Base-by-base conservation (phyloP, 495 filamentous ascomycete genomes). In the Emericellopsis terricola region DNA sequence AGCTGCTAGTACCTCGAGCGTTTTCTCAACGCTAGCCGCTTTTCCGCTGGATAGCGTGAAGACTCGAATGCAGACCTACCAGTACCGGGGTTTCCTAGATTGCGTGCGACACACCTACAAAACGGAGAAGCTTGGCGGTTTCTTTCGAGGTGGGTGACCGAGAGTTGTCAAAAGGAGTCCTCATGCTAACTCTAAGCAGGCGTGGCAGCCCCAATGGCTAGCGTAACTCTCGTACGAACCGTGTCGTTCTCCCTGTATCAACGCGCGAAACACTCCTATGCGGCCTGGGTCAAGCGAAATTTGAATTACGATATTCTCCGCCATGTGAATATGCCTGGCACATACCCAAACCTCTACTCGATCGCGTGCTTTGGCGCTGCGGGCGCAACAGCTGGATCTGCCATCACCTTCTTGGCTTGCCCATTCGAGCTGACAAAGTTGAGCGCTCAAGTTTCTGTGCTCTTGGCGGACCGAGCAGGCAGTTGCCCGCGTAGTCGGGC, bases 181-280 rank as follows among this genome's bases (percentile, higher is more conserved):
- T 21, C 17, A 31, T 13, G 31, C 39, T 28, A 15, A 15, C 21
- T 35, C n/a, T 39, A 46, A 31, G 31, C 42, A 86, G 81, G 81
- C 44, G 72, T 76, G 41, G 67, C 76, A 23, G 79, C 82, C 31
- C 86, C 86, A 20, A 63, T 94, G 48, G 71, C 71, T 14, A 89
- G 81, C 59, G 79, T 94, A 32, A 93, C 86, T 7, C 65, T 82
- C 31, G 85, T 93, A 36, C 74, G 86, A 23, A 89, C 87, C 14
- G 67, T 92, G 33, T 89, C 81, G n/a, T 93, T 94, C 49, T 86
- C 82, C 21, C 78, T 87, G 36, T 94, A 94, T 59, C 81, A 84
- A 52, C 67, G 65, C 24, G 76, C 81, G 26, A 94, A 93, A 56
- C 72, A 82, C 51, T 54, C 59, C 8, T 77, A 86, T 44, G 74